Conservation (phyloP, 192 early-diverging fungal species). For the Rhizoclosmatium sp. region DNA sequence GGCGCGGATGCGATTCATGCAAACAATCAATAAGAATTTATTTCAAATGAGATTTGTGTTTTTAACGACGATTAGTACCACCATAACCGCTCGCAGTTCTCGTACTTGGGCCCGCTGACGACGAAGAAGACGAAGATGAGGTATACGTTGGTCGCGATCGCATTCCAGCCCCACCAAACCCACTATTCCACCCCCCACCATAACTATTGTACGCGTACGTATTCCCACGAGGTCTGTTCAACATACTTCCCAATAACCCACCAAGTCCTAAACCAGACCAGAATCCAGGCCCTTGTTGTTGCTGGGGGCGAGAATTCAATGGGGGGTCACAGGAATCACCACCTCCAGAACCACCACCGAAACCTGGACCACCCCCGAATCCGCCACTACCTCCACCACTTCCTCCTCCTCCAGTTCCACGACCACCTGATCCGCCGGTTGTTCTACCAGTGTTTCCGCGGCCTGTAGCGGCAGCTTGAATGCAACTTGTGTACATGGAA, state of each 20-base stretch:
- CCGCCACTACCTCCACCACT: constrained; percentile 15
- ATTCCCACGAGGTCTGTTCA: background rate
- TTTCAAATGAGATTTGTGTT: background rate
- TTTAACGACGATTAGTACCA: constrained; percentile 30
- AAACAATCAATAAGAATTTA: too few relatives aligned
- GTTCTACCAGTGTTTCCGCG: background rate
- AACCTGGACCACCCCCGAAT: constrained; percentile 2
- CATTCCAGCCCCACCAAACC: background rate
- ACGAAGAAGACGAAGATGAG: constrained; percentile 35
- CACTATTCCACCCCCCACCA: background rate
- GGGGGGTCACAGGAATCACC: background rate
- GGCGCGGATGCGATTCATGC: too few relatives aligned
- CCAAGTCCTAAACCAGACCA: constrained; percentile 20
- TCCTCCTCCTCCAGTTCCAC: background rate
- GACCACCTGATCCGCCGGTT: background rate
- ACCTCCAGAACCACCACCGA: constrained; percentile 13
- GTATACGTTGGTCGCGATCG: constrained; percentile 11
- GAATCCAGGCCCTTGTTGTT: constrained; percentile 7
- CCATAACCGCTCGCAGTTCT: constrained; percentile 38
- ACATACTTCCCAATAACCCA: constrained; percentile 20
- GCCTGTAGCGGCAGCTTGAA: constrained; percentile 5
- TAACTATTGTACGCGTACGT: background rate
- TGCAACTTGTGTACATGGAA: constrained; percentile 22
- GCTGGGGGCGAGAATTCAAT: background rate
- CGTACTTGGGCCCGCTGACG: constrained; percentile 16